Conservation (phyloP, 192 early-diverging fungal genomes). For the Backusella parvicylindrica region DNA sequence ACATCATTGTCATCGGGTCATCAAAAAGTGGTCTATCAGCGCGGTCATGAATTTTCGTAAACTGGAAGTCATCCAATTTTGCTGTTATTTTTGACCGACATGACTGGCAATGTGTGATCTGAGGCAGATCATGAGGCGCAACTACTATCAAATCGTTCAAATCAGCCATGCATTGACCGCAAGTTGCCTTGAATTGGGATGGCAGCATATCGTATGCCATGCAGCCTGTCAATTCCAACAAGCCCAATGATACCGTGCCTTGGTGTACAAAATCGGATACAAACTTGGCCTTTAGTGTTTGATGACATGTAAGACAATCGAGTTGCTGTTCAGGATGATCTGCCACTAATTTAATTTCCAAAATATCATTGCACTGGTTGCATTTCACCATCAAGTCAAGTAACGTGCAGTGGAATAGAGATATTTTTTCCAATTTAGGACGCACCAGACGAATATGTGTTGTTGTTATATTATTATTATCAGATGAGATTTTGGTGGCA, state of each 20-base stretch:
- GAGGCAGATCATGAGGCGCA: slow-evolving; percentile 39
- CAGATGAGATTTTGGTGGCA: background rate
- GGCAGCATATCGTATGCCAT: slow-evolving; percentile 70
- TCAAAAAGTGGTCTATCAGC: background rate
- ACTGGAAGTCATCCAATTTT: slow-evolving; percentile 50
- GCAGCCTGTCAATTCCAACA: slow-evolving; percentile 69
- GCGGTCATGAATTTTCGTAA: slow-evolving; percentile 33
- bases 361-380: slow-evolving; percentile 64
- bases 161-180: slow-evolving; percentile 58
- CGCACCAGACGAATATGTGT: slow-evolving; percentile 68
- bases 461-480: slow-evolving; percentile 4
- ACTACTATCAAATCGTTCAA: slow-evolving; percentile 39
- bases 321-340: background rate
- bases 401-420: slow-evolving; percentile 59
- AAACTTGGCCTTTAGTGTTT: slow-evolving; percentile 21
- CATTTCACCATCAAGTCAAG: slow-evolving; percentile 70
- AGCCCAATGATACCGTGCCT: slow-evolving; percentile 57
- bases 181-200: slow-evolving; percentile 64
- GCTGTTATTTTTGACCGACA: slow-evolving; percentile 48
- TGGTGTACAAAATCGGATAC: slow-evolving; percentile 44
- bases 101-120: slow-evolving; percentile 35
- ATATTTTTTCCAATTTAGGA: slow-evolving; percentile 56
- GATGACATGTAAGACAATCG: slow-evolving; percentile 21
- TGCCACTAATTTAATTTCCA: slow-evolving; percentile 34
- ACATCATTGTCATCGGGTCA: background rate